Evolutionary conservation across 108 stramenopile genomes (phyloP).

Genomic region (Parietichytrium sp.): DNA sequence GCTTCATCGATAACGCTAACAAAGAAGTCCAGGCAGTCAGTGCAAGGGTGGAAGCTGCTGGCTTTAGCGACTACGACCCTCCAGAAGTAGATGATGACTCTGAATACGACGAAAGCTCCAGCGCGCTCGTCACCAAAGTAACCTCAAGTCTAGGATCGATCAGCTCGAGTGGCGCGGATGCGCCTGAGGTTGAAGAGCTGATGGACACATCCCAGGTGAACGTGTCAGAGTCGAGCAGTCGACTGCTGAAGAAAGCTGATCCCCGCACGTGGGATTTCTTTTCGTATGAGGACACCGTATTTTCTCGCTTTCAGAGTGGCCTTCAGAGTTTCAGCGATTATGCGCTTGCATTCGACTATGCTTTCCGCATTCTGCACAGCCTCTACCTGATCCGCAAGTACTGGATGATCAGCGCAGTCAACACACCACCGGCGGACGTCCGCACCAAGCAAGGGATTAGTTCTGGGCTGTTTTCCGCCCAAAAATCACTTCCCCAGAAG

Average conservation of each 20-base stretch:
- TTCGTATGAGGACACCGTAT: slow-evolving; percentile 3
- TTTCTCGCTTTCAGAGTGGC: neutral
- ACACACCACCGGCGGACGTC: slow-evolving; percentile 24
- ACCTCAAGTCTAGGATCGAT: neutral
- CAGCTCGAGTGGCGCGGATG: neutral
- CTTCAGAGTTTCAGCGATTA: neutral
- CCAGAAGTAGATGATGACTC: neutral
- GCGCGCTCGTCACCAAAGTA: neutral
- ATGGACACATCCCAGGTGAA: neutral
- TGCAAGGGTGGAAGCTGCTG: neutral
- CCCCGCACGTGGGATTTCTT: slow-evolving; percentile 23
- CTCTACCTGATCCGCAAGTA: slow-evolving; percentile 22
- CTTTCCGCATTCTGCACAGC: neutral
- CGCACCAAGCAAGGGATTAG: slow-evolving; percentile 5
- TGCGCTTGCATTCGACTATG: slow-evolving; percentile 27
- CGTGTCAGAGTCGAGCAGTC: neutral
- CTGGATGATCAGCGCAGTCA: slow-evolving; percentile 15
- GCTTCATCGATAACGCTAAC: neutral
- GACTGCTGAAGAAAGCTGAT: slow-evolving; percentile 1
- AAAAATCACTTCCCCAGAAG: neutral
- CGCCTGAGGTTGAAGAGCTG: neutral
- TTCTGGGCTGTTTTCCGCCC: neutral
- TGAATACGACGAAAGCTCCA: neutral
- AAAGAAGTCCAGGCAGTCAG: neutral
- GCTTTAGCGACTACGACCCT: slow-evolving; percentile 20